Base-by-base conservation (phyloP, 140 eudicot species). In the Erigeron philadelphicus region DNA sequence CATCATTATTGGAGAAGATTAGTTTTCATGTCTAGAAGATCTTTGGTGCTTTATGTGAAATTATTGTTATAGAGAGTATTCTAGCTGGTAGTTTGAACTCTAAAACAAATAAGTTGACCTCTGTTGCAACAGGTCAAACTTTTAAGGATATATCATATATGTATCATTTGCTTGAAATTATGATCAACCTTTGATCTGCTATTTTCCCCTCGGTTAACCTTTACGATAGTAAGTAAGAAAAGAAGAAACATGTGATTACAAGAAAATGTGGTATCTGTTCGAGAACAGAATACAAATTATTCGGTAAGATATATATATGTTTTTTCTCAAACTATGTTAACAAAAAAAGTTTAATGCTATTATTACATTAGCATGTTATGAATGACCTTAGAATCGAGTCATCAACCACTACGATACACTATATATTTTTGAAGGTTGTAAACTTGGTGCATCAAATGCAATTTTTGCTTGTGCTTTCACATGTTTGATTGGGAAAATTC, bases 21-120 rank as follows among this genome's bases (percentile, higher is more conserved):
- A 47, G 74, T 18, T 65, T 66, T 55, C 19, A 66, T 78, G 78
- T 48, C 59, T 72, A 65, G 73, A 21, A 64, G n/a, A 59, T 67
- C 11, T 47, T 35, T 6, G 43, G 35, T 25, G 66, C 53, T 61
- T 61, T 47, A 31, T 71, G 71, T 62, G 71, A 52, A 63, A 18
- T 47, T 76, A 55, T 12, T 76, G 73, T 65, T 55, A 64, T 64
- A 65, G 73, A 63, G 73, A 15, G 75, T 70, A 69, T 60, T 41
- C 16, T 43, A 70, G 68, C 17, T 56, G 52, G 64, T 38, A 41
- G 73, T 58, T 55, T 71, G 42, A 61, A 75, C 63, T 61, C 42
- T 68, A 18, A 72, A 72, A 74, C 72, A 72, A 78, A 78, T 72
- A 78, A 78, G 82, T 78, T 72, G 78, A 72, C 74, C 72, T 77